These are phyloP conservation scores for Pseudogymnoascus sp. DNA, from an alignment of 2,329 filamentous ascomycete genomes.

Conservation along the genomic window DNA sequence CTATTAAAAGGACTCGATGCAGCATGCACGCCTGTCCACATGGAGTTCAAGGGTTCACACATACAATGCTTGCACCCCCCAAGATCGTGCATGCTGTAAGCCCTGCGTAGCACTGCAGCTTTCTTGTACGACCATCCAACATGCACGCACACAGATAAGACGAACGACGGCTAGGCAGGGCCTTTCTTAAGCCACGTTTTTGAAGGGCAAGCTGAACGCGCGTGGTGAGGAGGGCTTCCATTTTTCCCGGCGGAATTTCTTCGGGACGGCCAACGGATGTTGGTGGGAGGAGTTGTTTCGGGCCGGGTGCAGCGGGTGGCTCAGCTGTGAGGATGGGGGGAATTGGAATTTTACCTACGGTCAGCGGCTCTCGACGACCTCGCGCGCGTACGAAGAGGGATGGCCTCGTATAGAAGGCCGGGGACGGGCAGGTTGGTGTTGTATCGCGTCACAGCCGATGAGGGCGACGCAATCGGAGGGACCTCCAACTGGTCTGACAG, in stretches of 20 bases:
- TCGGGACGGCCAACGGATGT: neutral
- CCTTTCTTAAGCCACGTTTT: neutral
- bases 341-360: neutral
- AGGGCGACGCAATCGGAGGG: neutral
- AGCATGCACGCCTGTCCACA: neutral
- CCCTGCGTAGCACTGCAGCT: neutral
- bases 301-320: neutral
- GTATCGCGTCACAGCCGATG: neutral
- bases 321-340: too few species aligned
- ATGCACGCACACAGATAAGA: neutral
- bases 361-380: neutral
- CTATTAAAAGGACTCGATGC: slow-evolving; percentile 3
- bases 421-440: neutral
- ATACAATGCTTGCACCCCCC: neutral
- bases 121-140: neutral
- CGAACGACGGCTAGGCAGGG: neutral
- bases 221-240: neutral
- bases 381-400: too few species aligned
- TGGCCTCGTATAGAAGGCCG: neutral
- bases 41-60: neutral
- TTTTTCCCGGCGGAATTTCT: neutral
- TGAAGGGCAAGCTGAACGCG: neutral
- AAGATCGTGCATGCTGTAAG: slow-evolving; percentile 1
- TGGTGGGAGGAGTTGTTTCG: neutral
- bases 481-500: neutral